Evolutionary conservation across 176 grass and related monocot genomes (phyloP), one percentile per base, ranked within the genome.

Genomic region (Cocos nucifera): DNA sequence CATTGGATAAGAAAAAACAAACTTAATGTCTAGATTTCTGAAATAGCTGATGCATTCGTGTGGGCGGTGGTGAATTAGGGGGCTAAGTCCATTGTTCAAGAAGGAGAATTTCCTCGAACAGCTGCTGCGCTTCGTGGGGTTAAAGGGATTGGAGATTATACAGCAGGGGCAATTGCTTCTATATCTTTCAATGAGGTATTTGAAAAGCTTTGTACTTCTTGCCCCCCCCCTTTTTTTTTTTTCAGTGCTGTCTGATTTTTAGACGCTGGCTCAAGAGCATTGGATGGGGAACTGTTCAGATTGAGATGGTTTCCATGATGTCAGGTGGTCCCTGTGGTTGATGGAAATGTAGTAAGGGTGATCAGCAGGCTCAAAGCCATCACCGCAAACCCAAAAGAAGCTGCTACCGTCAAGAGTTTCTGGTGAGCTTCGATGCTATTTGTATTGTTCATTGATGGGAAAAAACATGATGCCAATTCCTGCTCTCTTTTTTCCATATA

Each of bases 161-260:
- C 92, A 20, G 86, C 92, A 12, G 92, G 92, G 39, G 92, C 87
- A 8, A 90, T 96, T 27, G 87, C 92, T 72, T 96, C 92, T 62
- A 96, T 96, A 82, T 78, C 87, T 59, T 96, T 96, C 63, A 80
- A 88, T 66, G 83, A 96, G 79, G 85, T 95, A 60, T 56, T 48
- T 54, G 22, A 10, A 12, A 14, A 44, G 17, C 16, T 30, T 22
- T 52, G 23, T 29, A 6, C 50, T 54, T 25, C 19, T 6, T 30
- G 1, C 5, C 1, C 7, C 22, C 12, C 15, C 29, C 0, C 5
- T 5, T 5, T 28, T 28, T 35, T 18, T 15, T 26, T 52, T 15
- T 21, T 14, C 22, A 18, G 56, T 56, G 15, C 27, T 21, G 17
- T 1, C 10, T 7, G 32, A 35, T 56, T 1, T 44, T 44, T 12